phyloP scores from a whole-genome alignment of 2,329 filamentous ascomycete species.

The Epichloe coenophiala region DNA sequence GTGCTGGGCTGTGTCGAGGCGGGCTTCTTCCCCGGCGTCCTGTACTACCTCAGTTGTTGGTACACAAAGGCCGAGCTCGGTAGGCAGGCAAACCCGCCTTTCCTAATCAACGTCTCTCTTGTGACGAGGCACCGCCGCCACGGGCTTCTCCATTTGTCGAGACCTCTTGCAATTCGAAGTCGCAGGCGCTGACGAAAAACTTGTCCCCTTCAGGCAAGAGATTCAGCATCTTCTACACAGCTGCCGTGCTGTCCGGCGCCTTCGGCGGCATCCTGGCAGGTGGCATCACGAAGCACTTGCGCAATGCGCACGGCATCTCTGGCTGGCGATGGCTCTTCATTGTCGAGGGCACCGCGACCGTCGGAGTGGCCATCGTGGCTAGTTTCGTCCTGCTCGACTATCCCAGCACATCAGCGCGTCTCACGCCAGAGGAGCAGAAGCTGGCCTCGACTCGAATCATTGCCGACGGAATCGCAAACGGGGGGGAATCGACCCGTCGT shows the following conservation, averaged over 20 bases:
- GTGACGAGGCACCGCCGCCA: too few relatives aligned
- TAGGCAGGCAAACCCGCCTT: neutral
- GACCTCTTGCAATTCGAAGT: neutral
- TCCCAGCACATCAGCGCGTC: conserved; percentile 47
- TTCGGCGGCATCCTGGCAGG: conserved; percentile 40
- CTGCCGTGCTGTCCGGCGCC: conserved; percentile 45
- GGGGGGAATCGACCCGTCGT: conserved; percentile 11
- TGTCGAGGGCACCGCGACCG: conserved; percentile 49
- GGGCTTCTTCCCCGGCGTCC: conserved; percentile 6
- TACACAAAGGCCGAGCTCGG: conserved; percentile 4
- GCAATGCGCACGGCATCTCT: conserved; percentile 1
- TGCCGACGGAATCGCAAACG: conserved; percentile 16
- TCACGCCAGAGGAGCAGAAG: conserved; percentile 29
- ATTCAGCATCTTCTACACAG: conserved; percentile 44
- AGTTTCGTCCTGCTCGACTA: conserved; percentile 54
- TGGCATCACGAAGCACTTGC: too few relatives aligned
- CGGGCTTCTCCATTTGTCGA: neutral
- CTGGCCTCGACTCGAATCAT: conserved; percentile 4
- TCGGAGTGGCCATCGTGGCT: conserved; percentile 36
- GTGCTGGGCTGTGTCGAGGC: conserved; percentile 5
- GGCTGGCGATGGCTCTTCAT: conserved; percentile 59
- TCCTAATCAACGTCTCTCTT: too few relatives aligned
- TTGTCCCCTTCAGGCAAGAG: conserved; percentile 22
- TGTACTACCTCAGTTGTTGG: conserved; percentile 4
- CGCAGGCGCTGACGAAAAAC: too few relatives aligned